These are phyloP conservation scores for Verticillium nubilum DNA, from an alignment of 2,329 filamentous ascomycete genomes.

Conservation along the genomic window DNA sequence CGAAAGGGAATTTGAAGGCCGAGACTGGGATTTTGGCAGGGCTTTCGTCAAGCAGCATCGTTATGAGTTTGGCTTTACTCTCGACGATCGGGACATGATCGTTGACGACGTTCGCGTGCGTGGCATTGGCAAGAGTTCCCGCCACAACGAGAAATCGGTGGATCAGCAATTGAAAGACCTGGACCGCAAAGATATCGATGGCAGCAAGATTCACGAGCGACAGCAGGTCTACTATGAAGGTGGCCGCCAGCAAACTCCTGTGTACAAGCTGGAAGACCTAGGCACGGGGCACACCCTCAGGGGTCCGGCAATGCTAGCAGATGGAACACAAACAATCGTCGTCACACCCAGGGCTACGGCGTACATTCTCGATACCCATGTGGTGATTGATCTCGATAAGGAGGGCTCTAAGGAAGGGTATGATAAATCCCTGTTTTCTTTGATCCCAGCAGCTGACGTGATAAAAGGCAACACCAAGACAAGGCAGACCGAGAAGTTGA, in stretches of 20 bases:
- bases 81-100: slow-evolving; percentile 79
- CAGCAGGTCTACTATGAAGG: slow-evolving; percentile 69
- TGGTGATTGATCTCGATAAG: slow-evolving; percentile 77
- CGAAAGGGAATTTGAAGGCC: slow-evolving; percentile 52
- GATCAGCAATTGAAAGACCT: slow-evolving; percentile 53
- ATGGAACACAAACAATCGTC: slow-evolving; percentile 87
- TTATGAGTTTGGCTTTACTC: slow-evolving; percentile 88
- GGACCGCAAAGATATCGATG: slow-evolving; percentile 49
- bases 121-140: slow-evolving; percentile 72
- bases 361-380: slow-evolving; percentile 76
- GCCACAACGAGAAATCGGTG: slow-evolving; percentile 73
- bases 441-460: not conserved
- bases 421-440: not conserved
- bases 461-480: slow-evolving; percentile 4
- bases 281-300: slow-evolving; percentile 64
- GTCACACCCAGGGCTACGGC: slow-evolving; percentile 75
- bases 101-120: slow-evolving; percentile 85
- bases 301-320: slow-evolving; percentile 82
- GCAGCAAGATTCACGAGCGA: slow-evolving; percentile 58
- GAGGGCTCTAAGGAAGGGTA: slow-evolving; percentile 26
- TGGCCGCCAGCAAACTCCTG: slow-evolving; percentile 68
- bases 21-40: slow-evolving; percentile 76
- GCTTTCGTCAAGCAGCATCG: slow-evolving; percentile 85
- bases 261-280: slow-evolving; percentile 77
- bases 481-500: slow-evolving; percentile 37